phyloP scores from a whole-genome alignment of 305 asterid species.

The Ajuga reptans region DNA sequence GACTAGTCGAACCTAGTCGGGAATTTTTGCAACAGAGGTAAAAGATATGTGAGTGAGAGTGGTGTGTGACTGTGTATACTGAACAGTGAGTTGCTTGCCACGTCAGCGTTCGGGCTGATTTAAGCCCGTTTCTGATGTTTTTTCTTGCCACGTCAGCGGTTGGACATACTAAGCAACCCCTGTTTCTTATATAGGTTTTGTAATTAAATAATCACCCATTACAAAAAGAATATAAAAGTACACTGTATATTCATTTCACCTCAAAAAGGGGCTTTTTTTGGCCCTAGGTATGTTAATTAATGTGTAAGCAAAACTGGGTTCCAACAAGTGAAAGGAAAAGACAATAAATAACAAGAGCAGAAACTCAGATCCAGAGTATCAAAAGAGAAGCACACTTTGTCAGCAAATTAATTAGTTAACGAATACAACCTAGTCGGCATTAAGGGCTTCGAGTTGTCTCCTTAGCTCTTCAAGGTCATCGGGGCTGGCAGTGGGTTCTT shows the following conservation, averaged over 20 bases:
- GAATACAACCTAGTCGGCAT: slow-evolving; percentile 33
- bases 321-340: not conserved
- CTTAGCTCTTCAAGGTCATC: slow-evolving; percentile 80
- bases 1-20: no score
- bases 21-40: no score
- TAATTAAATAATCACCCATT: not conserved
- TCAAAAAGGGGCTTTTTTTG: not conserved
- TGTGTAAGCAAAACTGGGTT: slow-evolving; percentile 20
- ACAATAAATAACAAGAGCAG: slow-evolving; percentile 5
- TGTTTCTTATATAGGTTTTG: not conserved
- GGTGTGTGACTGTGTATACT: no score
- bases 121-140: no score
- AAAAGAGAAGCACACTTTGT: not conserved
- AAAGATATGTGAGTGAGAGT: no score
- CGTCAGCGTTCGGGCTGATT: no score
- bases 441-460: slow-evolving; percentile 75
- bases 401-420: not conserved
- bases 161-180: not conserved
- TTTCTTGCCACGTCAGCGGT: no score
- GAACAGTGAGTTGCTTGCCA: no score
- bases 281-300: not conserved
- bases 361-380: not conserved
- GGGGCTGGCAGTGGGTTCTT: slow-evolving; percentile 22
- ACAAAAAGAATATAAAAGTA: not conserved
- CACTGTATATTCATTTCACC: not conserved